phyloP scores from a whole-genome alignment of 768 basidiomycete genomes.

The Lentinula lateritia region DNA sequence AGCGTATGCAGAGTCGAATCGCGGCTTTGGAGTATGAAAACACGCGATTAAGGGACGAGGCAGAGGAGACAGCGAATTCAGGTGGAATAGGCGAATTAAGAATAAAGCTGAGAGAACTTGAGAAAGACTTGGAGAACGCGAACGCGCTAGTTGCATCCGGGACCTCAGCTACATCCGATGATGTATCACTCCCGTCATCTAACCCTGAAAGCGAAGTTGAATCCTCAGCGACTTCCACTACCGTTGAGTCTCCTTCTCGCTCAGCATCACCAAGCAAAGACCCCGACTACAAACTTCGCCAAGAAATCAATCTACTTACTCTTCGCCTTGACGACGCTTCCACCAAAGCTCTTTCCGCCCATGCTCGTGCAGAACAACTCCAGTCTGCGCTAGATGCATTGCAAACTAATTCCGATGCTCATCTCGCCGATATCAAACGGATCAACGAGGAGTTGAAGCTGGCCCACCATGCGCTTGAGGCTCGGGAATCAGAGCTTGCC shows the following conservation, averaged over 20 bases:
- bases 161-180: neutral
- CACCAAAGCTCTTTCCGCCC: neutral
- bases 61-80: constrained; percentile 4
- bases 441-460: neutral
- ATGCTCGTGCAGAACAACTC: constrained; percentile 1
- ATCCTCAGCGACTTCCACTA: neutral
- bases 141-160: neutral
- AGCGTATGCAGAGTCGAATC: constrained; percentile 43
- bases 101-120: constrained; percentile 9
- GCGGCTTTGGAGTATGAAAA: constrained; percentile 70
- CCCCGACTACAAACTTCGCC: neutral
- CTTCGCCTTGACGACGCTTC: constrained; percentile 4
- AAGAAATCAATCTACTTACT: neutral
- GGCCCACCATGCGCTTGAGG: neutral
- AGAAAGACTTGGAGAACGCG: neutral
- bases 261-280: neutral
- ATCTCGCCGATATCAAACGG: neutral
- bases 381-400: neutral
- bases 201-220: neutral
- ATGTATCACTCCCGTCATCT: neutral
- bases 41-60: constrained; percentile 34
- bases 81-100: neutral
- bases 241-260: neutral
- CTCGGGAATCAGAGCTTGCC: neutral
- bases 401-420: neutral